Evolutionary conservation across 1,284 basidiomycete genomes (phyloP).

Genomic region (Meira miltonrushii): DNA sequence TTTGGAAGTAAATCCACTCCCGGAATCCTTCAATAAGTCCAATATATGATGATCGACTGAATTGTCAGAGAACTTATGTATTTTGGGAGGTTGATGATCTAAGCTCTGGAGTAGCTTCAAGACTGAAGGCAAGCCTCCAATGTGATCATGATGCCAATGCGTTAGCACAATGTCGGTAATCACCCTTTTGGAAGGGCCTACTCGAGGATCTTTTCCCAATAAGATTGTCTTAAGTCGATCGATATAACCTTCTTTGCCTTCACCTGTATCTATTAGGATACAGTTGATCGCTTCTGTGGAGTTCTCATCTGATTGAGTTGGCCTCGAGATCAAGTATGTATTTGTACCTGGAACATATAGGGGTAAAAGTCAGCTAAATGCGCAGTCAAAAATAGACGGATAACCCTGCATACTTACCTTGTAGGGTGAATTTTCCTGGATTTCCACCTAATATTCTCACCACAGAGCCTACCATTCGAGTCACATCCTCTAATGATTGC

Average conservation of each 20-base stretch:
- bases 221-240: slow-evolving; percentile 65
- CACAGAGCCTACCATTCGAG: slow-evolving; percentile 29
- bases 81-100: slow-evolving; percentile 50
- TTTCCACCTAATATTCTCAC: slow-evolving; percentile 64
- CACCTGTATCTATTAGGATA: slow-evolving; percentile 82
- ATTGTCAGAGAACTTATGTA: slow-evolving; percentile 55
- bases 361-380: background rate
- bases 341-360: slow-evolving; percentile 67
- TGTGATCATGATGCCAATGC: slow-evolving; percentile 85
- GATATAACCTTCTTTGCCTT: slow-evolving; percentile 68
- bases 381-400: background rate
- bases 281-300: slow-evolving; percentile 51
- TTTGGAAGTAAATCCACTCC: slow-evolving; percentile 30
- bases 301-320: slow-evolving; percentile 56
- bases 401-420: slow-evolving; percentile 58
- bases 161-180: slow-evolving; percentile 62
- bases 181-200: background rate
- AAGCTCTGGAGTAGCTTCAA: slow-evolving; percentile 62
- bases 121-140: slow-evolving; percentile 69
- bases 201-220: slow-evolving; percentile 22
- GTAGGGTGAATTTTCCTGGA: slow-evolving; percentile 82
- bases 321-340: slow-evolving; percentile 73
- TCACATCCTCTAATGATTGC: slow-evolving; percentile 18
- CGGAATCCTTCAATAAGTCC: slow-evolving; percentile 71
- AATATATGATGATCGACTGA: slow-evolving; percentile 67